Conservation (phyloP, 805 yeast species). For the Pichia eremophila region DNA sequence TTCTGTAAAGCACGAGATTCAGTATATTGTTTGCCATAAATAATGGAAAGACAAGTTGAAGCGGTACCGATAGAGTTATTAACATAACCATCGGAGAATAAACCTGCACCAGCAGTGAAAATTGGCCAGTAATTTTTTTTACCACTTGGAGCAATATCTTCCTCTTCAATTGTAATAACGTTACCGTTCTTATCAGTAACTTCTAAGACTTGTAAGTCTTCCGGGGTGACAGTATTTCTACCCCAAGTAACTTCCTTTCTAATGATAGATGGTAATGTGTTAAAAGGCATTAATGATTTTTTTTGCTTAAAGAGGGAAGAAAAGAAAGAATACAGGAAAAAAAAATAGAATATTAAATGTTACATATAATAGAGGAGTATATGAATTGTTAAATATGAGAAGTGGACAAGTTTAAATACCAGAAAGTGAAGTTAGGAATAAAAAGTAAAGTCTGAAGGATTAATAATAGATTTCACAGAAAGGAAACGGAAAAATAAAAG, state of each 20-base stretch:
- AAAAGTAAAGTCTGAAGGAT: no score
- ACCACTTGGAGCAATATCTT: constrained; percentile 17
- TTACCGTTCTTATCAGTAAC: constrained; percentile 17
- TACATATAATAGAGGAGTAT: no score
- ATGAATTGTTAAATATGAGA: no score
- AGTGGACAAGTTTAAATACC: no score
- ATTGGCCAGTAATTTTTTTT: constrained; percentile 46
- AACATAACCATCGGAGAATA: constrained; percentile 88
- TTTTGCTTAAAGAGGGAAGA: background rate
- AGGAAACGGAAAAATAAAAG: no score
- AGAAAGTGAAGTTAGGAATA: no score
- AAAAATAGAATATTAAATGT: background rate
- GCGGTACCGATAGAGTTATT: constrained; percentile 79
- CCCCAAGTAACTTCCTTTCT: constrained; percentile 23
- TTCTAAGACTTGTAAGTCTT: constrained; percentile 14
- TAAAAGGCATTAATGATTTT: constrained; percentile 13
- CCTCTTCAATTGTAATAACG: constrained; percentile 16
- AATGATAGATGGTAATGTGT: constrained; percentile 7
- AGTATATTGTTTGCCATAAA: constrained; percentile 58
- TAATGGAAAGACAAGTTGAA: constrained; percentile 51
- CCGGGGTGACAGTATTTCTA: constrained; percentile 9
- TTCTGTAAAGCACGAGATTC: constrained; percentile 65
- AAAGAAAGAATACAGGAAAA: background rate
- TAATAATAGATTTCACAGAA: no score
- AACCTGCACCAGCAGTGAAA: constrained; percentile 82